Evolutionary conservation across 306 rosid species (phyloP).

Genomic region (Citrullus amarus): DNA sequence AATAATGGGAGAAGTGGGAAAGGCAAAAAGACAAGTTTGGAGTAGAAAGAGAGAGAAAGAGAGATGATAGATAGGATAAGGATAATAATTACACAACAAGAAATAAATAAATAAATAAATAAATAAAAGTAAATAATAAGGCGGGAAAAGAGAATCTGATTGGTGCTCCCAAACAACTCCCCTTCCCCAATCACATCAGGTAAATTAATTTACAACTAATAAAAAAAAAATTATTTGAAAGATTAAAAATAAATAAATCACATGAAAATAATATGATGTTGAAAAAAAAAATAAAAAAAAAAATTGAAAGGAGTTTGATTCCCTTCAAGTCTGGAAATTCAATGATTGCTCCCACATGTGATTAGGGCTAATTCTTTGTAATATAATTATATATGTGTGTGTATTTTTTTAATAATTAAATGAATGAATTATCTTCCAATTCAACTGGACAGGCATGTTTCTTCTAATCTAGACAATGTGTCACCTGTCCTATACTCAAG

Average conservation of each 20-base stretch:
- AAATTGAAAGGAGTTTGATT: too few species aligned
- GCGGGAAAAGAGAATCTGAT: too few species aligned
- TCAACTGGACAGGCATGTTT: background rate
- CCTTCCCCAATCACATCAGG: too few species aligned
- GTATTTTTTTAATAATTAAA: background rate
- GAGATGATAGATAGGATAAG: background rate
- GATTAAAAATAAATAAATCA: too few species aligned
- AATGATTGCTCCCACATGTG: background rate
- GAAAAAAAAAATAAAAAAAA: too few species aligned
- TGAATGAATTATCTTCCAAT: background rate
- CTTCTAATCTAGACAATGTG: background rate
- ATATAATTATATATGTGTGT: too few species aligned
- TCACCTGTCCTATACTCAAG: too few species aligned
- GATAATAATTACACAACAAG: background rate
- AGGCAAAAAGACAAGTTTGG: constrained; percentile 8
- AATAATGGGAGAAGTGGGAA: background rate
- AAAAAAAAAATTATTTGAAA: too few species aligned
- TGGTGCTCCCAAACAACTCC: too few species aligned
- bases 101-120: constrained; percentile 1
- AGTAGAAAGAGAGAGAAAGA: background rate
- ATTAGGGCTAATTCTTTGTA: background rate
- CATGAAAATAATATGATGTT: too few species aligned
- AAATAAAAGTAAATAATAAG: too few species aligned
- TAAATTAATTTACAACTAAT: too few species aligned
- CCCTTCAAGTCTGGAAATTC: background rate